A percentile compares a stretch with the other conserved stretches of the same genome.
Evolutionary conservation across 306 rosid genomes (phyloP).

Genomic region (Datisca glomerata): DNA sequence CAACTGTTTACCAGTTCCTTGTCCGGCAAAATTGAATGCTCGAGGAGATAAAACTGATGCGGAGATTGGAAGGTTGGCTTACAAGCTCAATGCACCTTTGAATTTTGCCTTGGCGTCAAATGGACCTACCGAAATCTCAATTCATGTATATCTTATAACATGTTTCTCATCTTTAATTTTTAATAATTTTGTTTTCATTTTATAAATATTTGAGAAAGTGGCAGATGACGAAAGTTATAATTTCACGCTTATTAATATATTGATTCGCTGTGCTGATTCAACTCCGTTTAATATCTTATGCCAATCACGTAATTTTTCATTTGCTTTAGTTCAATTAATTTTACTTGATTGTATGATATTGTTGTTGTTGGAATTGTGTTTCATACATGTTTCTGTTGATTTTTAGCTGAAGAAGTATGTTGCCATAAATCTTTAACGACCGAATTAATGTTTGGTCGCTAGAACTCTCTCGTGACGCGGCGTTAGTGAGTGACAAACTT

Average conservation of each 20-base stretch:
- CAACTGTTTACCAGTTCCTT: slow-evolving; percentile 61
- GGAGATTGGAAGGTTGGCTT: slow-evolving; percentile 60
- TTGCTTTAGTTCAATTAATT: not conserved
- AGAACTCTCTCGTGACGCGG: no score
- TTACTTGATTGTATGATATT: no score
- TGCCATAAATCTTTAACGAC: no score
- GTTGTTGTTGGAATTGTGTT: no score
- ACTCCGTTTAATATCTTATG: slow-evolving; percentile 42
- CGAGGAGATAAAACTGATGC: slow-evolving; percentile 73
- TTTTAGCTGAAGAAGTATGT: no score
- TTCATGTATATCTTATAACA: not conserved
- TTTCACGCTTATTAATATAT: slow-evolving; percentile 87
- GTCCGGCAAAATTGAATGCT: slow-evolving; percentile 2
- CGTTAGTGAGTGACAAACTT: no score
- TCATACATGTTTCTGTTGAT: no score
- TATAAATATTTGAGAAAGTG: not conserved
- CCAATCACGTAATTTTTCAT: slow-evolving; percentile 6
- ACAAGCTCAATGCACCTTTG: slow-evolving; percentile 70
- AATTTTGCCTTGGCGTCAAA: slow-evolving; percentile 66
- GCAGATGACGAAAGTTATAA: slow-evolving; percentile 52
- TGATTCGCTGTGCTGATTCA: slow-evolving; percentile 51
- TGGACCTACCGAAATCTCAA: slow-evolving; percentile 38
- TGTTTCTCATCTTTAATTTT: not conserved
- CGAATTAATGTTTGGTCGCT: no score
- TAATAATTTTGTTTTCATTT: no score